Evolutionary conservation across 345 rosid genomes (phyloP).

Genomic region (Hypericum perforatum): DNA sequence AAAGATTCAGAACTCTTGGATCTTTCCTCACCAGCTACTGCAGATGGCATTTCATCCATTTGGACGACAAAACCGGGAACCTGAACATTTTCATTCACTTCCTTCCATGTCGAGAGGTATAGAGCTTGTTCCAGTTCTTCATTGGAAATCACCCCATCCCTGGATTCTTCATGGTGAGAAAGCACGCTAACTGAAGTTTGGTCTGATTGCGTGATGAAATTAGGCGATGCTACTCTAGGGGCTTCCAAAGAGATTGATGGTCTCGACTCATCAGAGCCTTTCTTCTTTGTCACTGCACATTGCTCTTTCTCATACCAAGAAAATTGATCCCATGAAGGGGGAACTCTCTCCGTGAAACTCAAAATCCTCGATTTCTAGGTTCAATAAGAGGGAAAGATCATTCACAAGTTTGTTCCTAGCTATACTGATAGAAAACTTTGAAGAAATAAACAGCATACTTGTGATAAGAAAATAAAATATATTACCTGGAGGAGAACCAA

Average conservation of each 20-base stretch:
- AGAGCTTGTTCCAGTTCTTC: constrained; percentile 58
- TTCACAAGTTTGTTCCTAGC: background rate
- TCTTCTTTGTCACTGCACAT: constrained; percentile 17
- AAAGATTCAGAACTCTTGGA: constrained; percentile 33
- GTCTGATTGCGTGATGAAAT: constrained; percentile 32
- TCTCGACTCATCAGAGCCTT: constrained; percentile 26
- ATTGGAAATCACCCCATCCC: constrained; percentile 15
- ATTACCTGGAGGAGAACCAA: constrained; percentile 86
- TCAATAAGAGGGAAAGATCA: constrained; percentile 8
- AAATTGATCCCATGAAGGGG: constrained; percentile 59
- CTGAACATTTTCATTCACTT: constrained; percentile 21
- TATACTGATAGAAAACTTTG: too few relatives aligned
- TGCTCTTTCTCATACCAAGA: constrained; percentile 29
- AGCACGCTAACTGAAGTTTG: constrained; percentile 40
- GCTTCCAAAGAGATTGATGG: constrained; percentile 20
- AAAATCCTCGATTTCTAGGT: constrained; percentile 79
- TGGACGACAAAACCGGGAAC: constrained; percentile 16
- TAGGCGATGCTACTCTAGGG: constrained; percentile 22
- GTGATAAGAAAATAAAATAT: too few relatives aligned
- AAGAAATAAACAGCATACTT: too few relatives aligned
- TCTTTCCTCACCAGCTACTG: constrained; percentile 25
- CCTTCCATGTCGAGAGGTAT: constrained; percentile 34
- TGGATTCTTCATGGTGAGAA: constrained; percentile 21
- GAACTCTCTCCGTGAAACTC: constrained; percentile 64
- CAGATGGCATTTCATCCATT: constrained; percentile 19